A percentile compares a stretch with the other conserved stretches of the same genome.
These are phyloP conservation scores for Dalechampia spathulata DNA, from an alignment of 441 rosid species.

Conservation along the genomic window DNA sequence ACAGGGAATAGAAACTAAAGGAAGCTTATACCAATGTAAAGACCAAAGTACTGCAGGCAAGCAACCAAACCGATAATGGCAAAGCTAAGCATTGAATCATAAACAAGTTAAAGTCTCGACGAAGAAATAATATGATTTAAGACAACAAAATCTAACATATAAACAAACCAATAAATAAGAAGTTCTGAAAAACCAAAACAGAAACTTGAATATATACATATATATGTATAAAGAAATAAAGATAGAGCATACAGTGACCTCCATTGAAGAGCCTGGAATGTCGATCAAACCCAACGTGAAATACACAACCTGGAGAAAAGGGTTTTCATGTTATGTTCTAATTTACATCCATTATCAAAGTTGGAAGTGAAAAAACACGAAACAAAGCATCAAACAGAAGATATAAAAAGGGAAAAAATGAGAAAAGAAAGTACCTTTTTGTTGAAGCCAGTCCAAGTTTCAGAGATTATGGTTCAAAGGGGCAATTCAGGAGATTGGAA, in stretches of 20 bases:
- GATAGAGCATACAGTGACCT: conserved; percentile 16
- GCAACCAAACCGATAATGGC: conserved; percentile 24
- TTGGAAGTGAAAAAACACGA: conserved; percentile 14
- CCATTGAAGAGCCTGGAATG: conserved; percentile 23
- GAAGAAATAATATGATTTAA: conserved; percentile 10
- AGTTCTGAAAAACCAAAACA: neutral
- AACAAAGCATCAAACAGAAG: conserved; percentile 7
- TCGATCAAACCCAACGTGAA: conserved; percentile 25
- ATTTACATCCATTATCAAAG: conserved; percentile 23
- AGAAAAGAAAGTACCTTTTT: neutral
- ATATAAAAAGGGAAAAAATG: conserved; percentile 14
- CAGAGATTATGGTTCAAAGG: no score
- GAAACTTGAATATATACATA: conserved; percentile 21
- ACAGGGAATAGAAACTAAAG: conserved; percentile 5
- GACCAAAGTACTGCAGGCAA: conserved; percentile 9
- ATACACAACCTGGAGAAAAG: conserved; percentile 27
- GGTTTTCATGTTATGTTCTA: conserved; percentile 27
- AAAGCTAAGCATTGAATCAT: conserved; percentile 24
- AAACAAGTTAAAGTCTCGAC: conserved; percentile 24
- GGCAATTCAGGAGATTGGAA: no score
- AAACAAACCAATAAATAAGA: conserved; percentile 14
- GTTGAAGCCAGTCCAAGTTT: no score
- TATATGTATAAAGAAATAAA: neutral
- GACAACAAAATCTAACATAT: conserved; percentile 7
- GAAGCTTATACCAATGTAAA: conserved; percentile 14